Conservation (phyloP, 2,329 filamentous ascomycete genomes). For the Sclerotinia borealis region DNA sequence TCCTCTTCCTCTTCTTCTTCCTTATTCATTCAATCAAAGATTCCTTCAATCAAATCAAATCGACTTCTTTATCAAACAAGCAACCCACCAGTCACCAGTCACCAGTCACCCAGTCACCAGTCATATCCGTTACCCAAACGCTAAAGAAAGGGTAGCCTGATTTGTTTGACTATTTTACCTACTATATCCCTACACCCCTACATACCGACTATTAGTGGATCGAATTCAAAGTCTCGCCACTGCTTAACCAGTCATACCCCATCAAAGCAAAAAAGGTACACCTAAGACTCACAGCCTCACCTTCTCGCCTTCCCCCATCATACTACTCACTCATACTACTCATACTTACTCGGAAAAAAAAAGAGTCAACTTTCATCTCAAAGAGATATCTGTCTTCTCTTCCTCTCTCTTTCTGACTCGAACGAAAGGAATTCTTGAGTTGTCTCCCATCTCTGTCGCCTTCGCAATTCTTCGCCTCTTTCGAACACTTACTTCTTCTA, state of each 20-base stretch:
- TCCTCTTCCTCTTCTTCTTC: not conserved
- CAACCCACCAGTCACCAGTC: not conserved
- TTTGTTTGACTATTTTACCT: not conserved
- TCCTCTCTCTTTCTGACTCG: not conserved
- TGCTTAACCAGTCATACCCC: constrained; percentile 7
- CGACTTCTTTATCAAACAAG: not conserved
- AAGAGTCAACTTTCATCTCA: not conserved
- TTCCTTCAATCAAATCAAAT: not conserved
- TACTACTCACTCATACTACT: not conserved
- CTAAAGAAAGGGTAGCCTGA: not conserved
- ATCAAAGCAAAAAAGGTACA: constrained; percentile 5
- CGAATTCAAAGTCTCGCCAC: constrained; percentile 10
- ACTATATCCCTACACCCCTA: not conserved
- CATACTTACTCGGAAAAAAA: not conserved
- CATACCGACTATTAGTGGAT: not conserved
- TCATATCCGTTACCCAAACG: not conserved
- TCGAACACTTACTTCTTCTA: constrained; percentile 12
- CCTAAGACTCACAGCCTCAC: not conserved
- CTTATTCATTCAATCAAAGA: not conserved
- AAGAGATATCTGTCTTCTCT: not conserved
- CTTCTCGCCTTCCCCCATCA: not conserved
- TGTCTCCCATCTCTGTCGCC: constrained; percentile 10
- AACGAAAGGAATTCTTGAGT: not conserved
- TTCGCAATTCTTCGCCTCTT: constrained; percentile 18
- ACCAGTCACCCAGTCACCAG: not conserved